Evolutionary conservation across 1,284 basidiomycete genomes (phyloP).

Genomic region (Cryptococcus sp.): DNA sequence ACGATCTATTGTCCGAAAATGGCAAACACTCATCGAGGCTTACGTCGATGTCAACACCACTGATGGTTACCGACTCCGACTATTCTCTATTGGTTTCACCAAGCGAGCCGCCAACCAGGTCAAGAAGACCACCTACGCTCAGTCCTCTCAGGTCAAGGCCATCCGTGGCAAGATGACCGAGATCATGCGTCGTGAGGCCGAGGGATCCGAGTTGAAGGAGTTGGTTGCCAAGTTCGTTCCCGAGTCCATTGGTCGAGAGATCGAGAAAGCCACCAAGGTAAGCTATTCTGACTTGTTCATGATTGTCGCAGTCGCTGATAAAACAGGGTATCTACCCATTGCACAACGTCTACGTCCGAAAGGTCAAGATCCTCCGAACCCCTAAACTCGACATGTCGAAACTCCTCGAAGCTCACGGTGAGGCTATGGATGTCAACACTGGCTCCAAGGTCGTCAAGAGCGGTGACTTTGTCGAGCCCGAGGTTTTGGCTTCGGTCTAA

Average conservation of each 20-base stretch:
- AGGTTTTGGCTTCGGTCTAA: conserved; percentile 49
- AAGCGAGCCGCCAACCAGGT: conserved; percentile 95
- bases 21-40: conserved; percentile 99
- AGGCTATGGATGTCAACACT: conserved; percentile 63
- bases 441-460: conserved; percentile 46
- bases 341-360: conserved; percentile 97
- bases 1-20: conserved; percentile 98
- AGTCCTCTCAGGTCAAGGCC: conserved; percentile 90
- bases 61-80: conserved; percentile 97
- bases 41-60: conserved; percentile 99
- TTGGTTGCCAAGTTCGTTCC: conserved; percentile 98
- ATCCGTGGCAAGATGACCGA: conserved; percentile 99
- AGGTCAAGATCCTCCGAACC: conserved; percentile 93
- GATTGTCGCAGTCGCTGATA: no score
- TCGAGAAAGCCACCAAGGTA: conserved; percentile 84
- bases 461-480: conserved; percentile 49
- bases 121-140: conserved; percentile 98
- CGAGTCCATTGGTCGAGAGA: conserved; percentile 98
- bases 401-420: conserved; percentile 92
- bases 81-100: conserved; percentile 99
- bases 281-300: conserved; percentile 1
- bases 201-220: conserved; percentile 96
- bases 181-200: conserved; percentile 96
- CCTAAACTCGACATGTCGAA: conserved; percentile 96
- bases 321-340: conserved; percentile 88